Percentiles rank a stretch among this genome's conserved stretches.
Evolutionary conservation across 768 basidiomycete genomes (phyloP).

Genomic region (Fomitopsis serialis): DNA sequence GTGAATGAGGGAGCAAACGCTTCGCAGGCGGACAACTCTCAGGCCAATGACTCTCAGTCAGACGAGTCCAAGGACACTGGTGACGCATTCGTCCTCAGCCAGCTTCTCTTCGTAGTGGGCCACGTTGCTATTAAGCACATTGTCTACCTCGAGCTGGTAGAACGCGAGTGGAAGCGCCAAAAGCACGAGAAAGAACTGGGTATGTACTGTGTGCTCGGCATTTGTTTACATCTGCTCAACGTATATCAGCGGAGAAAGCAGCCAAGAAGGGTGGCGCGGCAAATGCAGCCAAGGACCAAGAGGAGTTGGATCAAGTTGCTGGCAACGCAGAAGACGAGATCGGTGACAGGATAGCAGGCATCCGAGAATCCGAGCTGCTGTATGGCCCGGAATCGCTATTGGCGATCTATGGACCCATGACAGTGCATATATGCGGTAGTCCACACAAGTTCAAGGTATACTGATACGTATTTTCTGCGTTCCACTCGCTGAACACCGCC

Average conservation of each 20-base stretch:
- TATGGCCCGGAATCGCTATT: conserved; percentile 80
- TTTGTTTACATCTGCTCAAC: neutral
- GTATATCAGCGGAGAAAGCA: conserved; percentile 58
- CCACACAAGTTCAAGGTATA: conserved; percentile 86
- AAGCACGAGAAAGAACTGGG: conserved; percentile 86
- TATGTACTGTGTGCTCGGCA: conserved; percentile 30
- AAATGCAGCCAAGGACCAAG: conserved; percentile 46
- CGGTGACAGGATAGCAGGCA: conserved; percentile 80
- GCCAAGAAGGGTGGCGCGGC: conserved; percentile 23
- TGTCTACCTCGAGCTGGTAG: conserved; percentile 91
- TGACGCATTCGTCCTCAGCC: conserved; percentile 84
- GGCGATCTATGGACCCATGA: conserved; percentile 82
- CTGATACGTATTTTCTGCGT: neutral
- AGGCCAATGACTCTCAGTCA: conserved; percentile 5
- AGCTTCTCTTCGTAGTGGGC: conserved; percentile 92
- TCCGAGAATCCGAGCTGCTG: conserved; percentile 84
- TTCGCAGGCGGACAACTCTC: neutral
- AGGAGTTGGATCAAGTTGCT: conserved; percentile 95
- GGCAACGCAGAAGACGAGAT: conserved; percentile 99
- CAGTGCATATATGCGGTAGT: conserved; percentile 85
- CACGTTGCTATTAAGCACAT: conserved; percentile 98
- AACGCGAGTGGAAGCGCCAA: conserved; percentile 93
- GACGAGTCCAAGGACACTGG: conserved; percentile 47
- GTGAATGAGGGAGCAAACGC: conserved; percentile 4
- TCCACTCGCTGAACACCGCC: neutral